Evolutionary conservation across 768 basidiomycete species (phyloP), one percentile per base, ranked within the genome.

Genomic region (Mycena galericulata): DNA sequence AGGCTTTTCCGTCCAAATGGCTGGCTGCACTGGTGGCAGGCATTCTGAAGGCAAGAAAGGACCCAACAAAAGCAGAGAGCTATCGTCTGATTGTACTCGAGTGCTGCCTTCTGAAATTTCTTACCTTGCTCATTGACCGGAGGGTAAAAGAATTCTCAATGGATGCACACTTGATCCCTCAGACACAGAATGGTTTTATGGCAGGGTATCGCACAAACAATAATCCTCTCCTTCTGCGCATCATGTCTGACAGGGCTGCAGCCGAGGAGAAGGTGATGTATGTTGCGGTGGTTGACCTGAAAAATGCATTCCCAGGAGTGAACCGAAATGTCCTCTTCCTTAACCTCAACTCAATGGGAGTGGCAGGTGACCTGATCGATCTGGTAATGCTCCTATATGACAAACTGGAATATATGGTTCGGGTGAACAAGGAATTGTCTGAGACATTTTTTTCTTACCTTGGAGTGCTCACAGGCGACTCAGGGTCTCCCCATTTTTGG

Each of bases 381-480:
- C n/a, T n/a, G n/a, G n/a, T n/a, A n/a, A n/a, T n/a, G n/a, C n/a
- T n/a, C n/a, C n/a, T n/a, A n/a, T n/a, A n/a, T n/a, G n/a, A n/a
- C n/a, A n/a, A n/a, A n/a, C n/a, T n/a, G n/a, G n/a, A n/a, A n/a
- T n/a, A n/a, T n/a, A n/a, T n/a, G n/a, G n/a, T n/a, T n/a, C n/a
- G n/a, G n/a, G n/a, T n/a, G n/a, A n/a, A n/a, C n/a, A n/a, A n/a
- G n/a, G n/a, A n/a, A n/a, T n/a, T n/a, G n/a, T n/a, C n/a, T n/a
- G 51, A 63, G 3, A 34, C 50, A 6, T 78, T 78, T 53, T 47
- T 61, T 30, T 75, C 76, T 1, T 62, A 54, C 8, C 69, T 75
- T 12, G 77, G 78, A n/a, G 65, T 77, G 2, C 67, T 79, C 12
- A 77, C 71, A 6, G 77, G 78, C 2, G 78, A 79, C 66, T 70